Percentiles rank a stretch among this genome's conserved stretches.
Evolutionary conservation across 2,329 filamentous ascomycete genomes (phyloP).

Genomic region (Macrophomina pseudophaseolina): DNA sequence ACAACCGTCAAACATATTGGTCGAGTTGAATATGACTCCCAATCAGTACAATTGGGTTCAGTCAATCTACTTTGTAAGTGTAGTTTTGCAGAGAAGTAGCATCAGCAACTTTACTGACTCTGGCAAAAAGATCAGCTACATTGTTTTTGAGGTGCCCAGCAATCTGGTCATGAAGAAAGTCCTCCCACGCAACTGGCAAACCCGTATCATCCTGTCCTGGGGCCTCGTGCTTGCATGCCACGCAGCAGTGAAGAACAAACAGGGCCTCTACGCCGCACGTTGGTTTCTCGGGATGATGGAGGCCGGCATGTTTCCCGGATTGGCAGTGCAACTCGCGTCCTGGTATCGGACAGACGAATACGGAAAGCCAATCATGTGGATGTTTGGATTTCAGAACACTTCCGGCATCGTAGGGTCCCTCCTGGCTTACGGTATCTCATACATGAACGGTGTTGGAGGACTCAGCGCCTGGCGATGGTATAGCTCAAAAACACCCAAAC

Average conservation of each 20-base stretch:
- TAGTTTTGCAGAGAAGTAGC: neutral
- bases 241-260: conserved; percentile 35
- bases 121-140: conserved; percentile 32
- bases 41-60: conserved; percentile 35
- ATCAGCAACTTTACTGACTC: neutral
- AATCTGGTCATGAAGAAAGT: conserved; percentile 47
- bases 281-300: conserved; percentile 37
- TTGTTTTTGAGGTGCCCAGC: conserved; percentile 37
- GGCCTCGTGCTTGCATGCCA: conserved; percentile 38
- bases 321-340: conserved; percentile 42
- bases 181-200: conserved; percentile 44
- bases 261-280: conserved; percentile 35
- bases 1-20: conserved; percentile 29
- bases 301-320: conserved; percentile 36
- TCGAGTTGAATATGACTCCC: conserved; percentile 32
- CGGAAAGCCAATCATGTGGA: conserved; percentile 41
- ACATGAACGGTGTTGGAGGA: conserved; percentile 33
- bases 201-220: conserved; percentile 37
- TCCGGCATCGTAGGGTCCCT: conserved; percentile 42
- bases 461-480: conserved; percentile 33
- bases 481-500: neutral
- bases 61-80: conserved; percentile 32
- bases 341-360: conserved; percentile 48
- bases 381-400: conserved; percentile 42
- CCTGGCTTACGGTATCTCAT: conserved; percentile 33